Percentiles rank a stretch among this genome's conserved stretches.
These are phyloP conservation scores for Penicillium bovifimosum DNA, from an alignment of 495 filamentous ascomycete genomes.

Conservation along the genomic window DNA sequence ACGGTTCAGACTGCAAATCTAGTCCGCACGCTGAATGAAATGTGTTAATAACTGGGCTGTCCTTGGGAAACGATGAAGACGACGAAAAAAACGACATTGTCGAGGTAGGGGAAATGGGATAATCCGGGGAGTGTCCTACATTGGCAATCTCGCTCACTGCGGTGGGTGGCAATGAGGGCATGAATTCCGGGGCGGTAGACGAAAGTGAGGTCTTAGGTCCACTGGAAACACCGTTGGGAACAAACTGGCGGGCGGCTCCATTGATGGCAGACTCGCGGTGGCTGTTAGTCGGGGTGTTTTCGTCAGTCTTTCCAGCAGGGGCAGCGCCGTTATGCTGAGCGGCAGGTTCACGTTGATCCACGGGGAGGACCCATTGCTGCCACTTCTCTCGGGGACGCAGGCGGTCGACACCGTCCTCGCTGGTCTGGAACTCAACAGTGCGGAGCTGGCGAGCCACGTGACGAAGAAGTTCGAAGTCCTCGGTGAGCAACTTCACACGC, in stretches of 20 bases:
- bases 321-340: constrained; percentile 56
- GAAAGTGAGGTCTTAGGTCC: constrained; percentile 56
- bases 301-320: constrained; percentile 22
- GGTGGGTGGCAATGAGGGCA: constrained; percentile 46
- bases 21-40: constrained; percentile 31
- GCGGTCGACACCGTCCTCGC: constrained; percentile 70
- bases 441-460: constrained; percentile 65
- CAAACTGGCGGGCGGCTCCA: constrained; percentile 26
- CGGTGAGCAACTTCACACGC: constrained; percentile 69
- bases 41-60: constrained; percentile 51
- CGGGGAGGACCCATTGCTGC: constrained; percentile 70
- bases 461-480: constrained; percentile 67
- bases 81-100: background rate
- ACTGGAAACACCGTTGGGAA: constrained; percentile 36
- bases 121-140: constrained; percentile 38
- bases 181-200: constrained; percentile 70
- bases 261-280: constrained; percentile 27
- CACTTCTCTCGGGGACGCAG: constrained; percentile 72
- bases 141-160: constrained; percentile 38
- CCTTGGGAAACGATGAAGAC: constrained; percentile 35
- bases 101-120: constrained; percentile 5
- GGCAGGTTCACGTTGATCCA: constrained; percentile 54
- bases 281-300: constrained; percentile 22
- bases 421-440: constrained; percentile 61
- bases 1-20: constrained; percentile 11